Base-by-base conservation (phyloP, 2,329 filamentous ascomycete species). In the Pyrenophora graminea region DNA sequence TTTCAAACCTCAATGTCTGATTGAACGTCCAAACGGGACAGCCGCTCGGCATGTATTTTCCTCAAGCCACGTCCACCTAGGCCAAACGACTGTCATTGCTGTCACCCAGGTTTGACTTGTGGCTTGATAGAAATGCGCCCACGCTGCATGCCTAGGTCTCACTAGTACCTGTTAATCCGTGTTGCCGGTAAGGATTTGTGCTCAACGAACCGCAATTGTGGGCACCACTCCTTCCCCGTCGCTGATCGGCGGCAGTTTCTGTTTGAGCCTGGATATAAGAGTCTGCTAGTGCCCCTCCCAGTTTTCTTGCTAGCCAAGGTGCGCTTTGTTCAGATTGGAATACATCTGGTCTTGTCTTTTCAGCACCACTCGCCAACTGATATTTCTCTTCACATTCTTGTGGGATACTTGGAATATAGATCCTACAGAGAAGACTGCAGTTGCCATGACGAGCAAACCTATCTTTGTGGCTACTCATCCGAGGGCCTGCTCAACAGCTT, bases 391-490 rank as follows among this genome's bases (percentile, higher is more conserved):
- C 13, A 8, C 17, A n/a, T 9, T n/a, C 18, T 50, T 15, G 49
- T 34, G 49, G 56, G 52, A 58, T 63, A 58, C 59, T 63, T 69
- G 60, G 52, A 65, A 64, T 38, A 66, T 37, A 65, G 61, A 62
- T 58, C 48, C 43, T 47, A 31, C 50, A 39, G 12, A 50, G 30
- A 55, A 46, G 45, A 53, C 21, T 51, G 36, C 48, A 33, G n/a
- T 36, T 49, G 68, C 18, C 10, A 92, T 91, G 88, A 85, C 87
- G 63, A 82, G 78, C 73, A 94, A 86, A 70, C 88, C 90, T 33
- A 90, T 97, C 73, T 97, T 97, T 73, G 86, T 94, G 68, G 91
- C 88, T 51, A 97, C 94, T 66, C 93, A 97, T 76, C 94, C 94
- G 31, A 83, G 94, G 75, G 91, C 93, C 59, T 97, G 92, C 79